Evolutionary conservation across 2,329 filamentous ascomycete species (phyloP).

Genomic region (Exophiala bonariae): DNA sequence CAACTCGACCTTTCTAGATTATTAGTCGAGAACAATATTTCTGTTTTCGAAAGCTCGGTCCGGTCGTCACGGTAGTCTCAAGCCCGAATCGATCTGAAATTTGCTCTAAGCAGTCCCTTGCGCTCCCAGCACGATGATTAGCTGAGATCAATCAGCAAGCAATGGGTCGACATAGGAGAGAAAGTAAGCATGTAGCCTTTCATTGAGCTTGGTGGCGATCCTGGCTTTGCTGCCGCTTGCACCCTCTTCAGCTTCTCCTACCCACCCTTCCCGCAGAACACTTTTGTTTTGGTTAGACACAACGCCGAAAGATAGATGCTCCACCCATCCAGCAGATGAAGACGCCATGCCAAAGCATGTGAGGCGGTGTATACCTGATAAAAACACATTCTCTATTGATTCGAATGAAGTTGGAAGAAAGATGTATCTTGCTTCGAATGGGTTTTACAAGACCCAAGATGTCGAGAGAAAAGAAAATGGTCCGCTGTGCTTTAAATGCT

Average conservation of each 20-base stretch:
- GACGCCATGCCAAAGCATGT: slow-evolving; percentile 8
- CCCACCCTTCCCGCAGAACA: neutral
- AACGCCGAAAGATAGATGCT: slow-evolving; percentile 13
- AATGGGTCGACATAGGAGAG: too few relatives aligned
- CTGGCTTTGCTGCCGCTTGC: neutral
- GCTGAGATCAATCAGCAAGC: too few relatives aligned
- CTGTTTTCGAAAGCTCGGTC: too few relatives aligned
- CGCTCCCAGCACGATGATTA: too few relatives aligned
- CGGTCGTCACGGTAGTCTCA: neutral
- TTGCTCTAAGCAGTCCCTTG: too few relatives aligned
- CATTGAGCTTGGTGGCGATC: too few relatives aligned
- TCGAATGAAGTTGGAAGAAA: slow-evolving; percentile 18
- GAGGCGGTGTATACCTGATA: slow-evolving; percentile 14
- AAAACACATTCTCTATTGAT: slow-evolving; percentile 25
- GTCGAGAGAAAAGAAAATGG: slow-evolving; percentile 8
- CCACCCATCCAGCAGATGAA: slow-evolving; percentile 23
- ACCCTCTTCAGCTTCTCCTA: neutral
- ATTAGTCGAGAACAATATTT: too few relatives aligned
- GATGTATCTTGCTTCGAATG: slow-evolving; percentile 7
- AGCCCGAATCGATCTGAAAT: too few relatives aligned
- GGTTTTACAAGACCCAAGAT: neutral
- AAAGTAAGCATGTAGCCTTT: too few relatives aligned
- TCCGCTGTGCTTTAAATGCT: slow-evolving; percentile 26
- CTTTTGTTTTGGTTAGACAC: slow-evolving; percentile 15
- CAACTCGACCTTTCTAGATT: too few relatives aligned